Conservation (phyloP, 768 basidiomycete species). For the Kwoniella dejecticola region DNA sequence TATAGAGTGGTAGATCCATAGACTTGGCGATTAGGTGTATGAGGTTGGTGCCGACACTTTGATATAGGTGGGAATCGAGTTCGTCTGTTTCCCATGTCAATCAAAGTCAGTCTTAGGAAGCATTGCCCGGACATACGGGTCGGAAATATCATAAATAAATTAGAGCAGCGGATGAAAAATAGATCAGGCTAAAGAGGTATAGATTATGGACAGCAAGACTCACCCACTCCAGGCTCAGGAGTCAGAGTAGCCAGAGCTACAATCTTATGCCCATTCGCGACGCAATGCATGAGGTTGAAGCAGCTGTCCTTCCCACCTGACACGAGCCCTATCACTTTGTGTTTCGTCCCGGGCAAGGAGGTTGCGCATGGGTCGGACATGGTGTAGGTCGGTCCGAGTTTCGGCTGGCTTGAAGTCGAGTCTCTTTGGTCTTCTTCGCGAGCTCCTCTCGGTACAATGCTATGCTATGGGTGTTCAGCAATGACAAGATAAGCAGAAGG, state of each 20-base stretch:
- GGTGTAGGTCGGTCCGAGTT: not conserved
- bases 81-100: constrained; percentile 68
- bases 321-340: constrained; percentile 84
- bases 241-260: constrained; percentile 85
- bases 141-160: too few species aligned
- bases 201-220: constrained; percentile 31
- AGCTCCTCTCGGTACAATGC: not conserved
- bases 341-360: constrained; percentile 33
- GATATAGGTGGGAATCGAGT: constrained; percentile 96
- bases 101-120: too few species aligned
- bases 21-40: constrained; percentile 82
- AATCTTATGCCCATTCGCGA: constrained; percentile 79
- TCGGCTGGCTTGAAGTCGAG: not conserved
- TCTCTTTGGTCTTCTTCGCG: not conserved
- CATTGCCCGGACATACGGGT: too few species aligned
- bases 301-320: constrained; percentile 98
- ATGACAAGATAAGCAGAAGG: not conserved
- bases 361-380: constrained; percentile 2
- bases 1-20: constrained; percentile 80
- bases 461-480: too few species aligned
- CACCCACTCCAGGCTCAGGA: constrained; percentile 83
- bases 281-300: constrained; percentile 89
- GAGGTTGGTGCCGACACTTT: constrained; percentile 97
- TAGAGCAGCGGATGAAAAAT: too few species aligned
- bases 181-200: too few species aligned